Percentiles rank a stretch among this genome's conserved stretches.
These are phyloP conservation scores for Pneumocystis murina DNA, from an alignment of 1,139 yeast species.

Conservation along the genomic window DNA sequence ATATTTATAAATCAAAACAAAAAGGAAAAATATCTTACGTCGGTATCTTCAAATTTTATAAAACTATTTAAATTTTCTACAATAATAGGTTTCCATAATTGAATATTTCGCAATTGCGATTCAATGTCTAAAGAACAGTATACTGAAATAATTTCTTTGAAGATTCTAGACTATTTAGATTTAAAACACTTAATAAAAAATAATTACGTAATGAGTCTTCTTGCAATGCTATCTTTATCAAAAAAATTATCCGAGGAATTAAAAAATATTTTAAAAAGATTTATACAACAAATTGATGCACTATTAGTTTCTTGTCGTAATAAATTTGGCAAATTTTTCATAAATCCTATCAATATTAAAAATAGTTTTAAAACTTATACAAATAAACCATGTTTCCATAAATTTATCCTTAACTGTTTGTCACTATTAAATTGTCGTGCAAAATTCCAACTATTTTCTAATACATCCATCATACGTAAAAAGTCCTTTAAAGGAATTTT, in stretches of 20 bases:
- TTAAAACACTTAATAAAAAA: not conserved
- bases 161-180: slow-evolving; percentile 24
- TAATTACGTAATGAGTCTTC: slow-evolving; percentile 40
- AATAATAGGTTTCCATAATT: slow-evolving; percentile 84
- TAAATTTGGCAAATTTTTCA: slow-evolving; percentile 81
- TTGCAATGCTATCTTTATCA: slow-evolving; percentile 33
- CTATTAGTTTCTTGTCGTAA: slow-evolving; percentile 84
- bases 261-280: slow-evolving; percentile 66
- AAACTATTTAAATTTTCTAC: slow-evolving; percentile 75
- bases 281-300: slow-evolving; percentile 70
- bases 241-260: slow-evolving; percentile 32
- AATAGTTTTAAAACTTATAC: not conserved
- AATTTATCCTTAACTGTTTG: slow-evolving; percentile 65
- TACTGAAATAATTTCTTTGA: slow-evolving; percentile 53
- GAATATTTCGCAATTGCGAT: slow-evolving; percentile 59
- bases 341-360: slow-evolving; percentile 47
- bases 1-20: not conserved
- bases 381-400: slow-evolving; percentile 40
- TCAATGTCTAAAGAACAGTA: slow-evolving; percentile 59
- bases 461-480: slow-evolving; percentile 41
- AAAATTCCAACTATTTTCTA: slow-evolving; percentile 61
- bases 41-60: slow-evolving; percentile 58
- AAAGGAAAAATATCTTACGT: slow-evolving; percentile 20
- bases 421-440: slow-evolving; percentile 80
- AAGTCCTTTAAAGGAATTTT: slow-evolving; percentile 53